Base-by-base conservation (phyloP, 2,329 filamentous ascomycete species). In the Epichloe hybrida region DNA sequence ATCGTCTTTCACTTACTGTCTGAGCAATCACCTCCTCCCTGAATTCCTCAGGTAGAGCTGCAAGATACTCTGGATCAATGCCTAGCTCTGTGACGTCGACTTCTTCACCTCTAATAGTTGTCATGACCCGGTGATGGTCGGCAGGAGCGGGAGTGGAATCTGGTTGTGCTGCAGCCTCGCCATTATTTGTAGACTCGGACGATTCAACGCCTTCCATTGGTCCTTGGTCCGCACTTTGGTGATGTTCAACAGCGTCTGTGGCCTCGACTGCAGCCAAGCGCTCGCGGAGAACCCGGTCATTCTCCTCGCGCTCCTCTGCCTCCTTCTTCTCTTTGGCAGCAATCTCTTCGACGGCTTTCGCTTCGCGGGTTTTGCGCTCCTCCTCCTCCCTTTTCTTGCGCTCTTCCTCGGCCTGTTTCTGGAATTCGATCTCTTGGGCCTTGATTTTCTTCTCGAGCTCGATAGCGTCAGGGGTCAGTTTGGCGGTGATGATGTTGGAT, bases 31-130 rank as follows among this genome's bases (percentile, higher is more conserved):
- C 93, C 64, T 98, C 93, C 66, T 97, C 91, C 44, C 93, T 80
- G 62, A 97, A 83, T 54, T 98, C 94, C 59, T 98, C 93, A 0
- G 93, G 93, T n/a, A 98, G 72, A n/a, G 91, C 94, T 53, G 93
- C 88, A 6, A 98, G 79, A 66, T 96, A 98, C 51, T 95, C 90
- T 15, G 86, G 80, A 63, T 98, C 93, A 59, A 98, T 97, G 46
- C 91, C 90, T 54, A 98, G 76, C 54, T 88, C 87, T 0, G 93
- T 98, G 46, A 98, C 93, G 64, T 98, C 93, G 49, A 95, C 80
- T 60, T 93, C 83, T 55, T 86, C 85, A 27, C 90, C 91, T 53
- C 90, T 76, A 50, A 98, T 89, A 2, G 79, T 90, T 15, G 88
- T 94, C 59, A 83, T 84, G 34, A 95, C 77, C 46, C 90, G 84